Base-by-base conservation (phyloP, 2,329 filamentous ascomycete genomes). In the Coniella lustricola region DNA sequence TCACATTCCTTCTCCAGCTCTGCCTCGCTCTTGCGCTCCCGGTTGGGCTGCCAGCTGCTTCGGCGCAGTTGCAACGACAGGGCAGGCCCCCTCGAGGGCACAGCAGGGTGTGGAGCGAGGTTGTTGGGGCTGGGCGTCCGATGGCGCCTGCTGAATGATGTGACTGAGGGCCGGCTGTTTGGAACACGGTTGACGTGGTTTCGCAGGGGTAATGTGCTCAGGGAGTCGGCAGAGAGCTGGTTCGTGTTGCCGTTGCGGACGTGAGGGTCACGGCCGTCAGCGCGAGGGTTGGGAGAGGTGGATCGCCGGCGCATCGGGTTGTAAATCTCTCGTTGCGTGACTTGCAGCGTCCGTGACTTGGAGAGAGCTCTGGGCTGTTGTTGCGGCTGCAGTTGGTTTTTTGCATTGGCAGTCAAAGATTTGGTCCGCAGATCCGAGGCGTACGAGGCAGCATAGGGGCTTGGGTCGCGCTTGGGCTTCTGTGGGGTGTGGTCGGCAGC, bases 1-100 rank as follows among this genome's bases (percentile, higher is more conserved):
- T 88, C 82, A 53, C 77, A 90, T 60, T 91, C 87, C 47, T 79
- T 77, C 62, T 93, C 87, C 45, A 89, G 71, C 58, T 90, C 81
- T 51, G 82, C 68, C 1, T 79, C 73, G 0, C 83, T 81, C 63
- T 89, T 91, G 49, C 83, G 74, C 36, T 79, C 73, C 4, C 71
- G 68, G 38, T 71, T 77, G 0, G 82, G 76, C 62, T 89, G 84
- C 85, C 85, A 90, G 71, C 76, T 90, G 64, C 82, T 79, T 68
- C 81, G 70, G 43, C 76, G 70, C 4, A 72, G 68, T 51, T 65
- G 68, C 39, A 63, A 56, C 2, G 67, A 58, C 13, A 67, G 52
- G 33, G 60, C 68, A 0, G 70, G 67, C 36, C 75, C 69, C 41
- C 64, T 65, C 13, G 73, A 68, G 34, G 69, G 69, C 5, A 72